Base-by-base conservation (phyloP, 257 asterid genomes). In the Scutellaria barbata region DNA sequence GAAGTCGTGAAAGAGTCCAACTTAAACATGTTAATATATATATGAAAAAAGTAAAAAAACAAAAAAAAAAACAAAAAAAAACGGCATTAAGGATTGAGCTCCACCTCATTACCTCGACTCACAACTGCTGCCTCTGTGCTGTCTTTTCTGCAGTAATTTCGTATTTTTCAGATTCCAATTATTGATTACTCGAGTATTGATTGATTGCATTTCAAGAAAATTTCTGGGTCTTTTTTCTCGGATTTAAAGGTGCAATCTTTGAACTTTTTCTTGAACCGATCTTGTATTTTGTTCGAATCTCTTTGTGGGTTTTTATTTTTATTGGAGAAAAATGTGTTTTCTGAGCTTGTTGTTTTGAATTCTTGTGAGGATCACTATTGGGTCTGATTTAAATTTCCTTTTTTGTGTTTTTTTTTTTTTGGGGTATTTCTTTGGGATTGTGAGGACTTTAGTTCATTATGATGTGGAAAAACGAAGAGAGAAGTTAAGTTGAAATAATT, bases 51-150 rank as follows among this genome's bases (percentile, higher is more conserved):
- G 70, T 1, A 30, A 50, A n/a, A 71, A 63, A 61, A 72, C n/a
- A n/a, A n/a, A n/a, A n/a, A n/a, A n/a, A n/a, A n/a, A n/a, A n/a
- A n/a, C n/a, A n/a, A n/a, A n/a, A n/a, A n/a, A n/a, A n/a, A n/a
- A n/a, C n/a, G n/a, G 72, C 57, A 74, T 83, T 63, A 74, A 77
- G 80, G 83, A 77, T 75, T 77, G 77, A 72, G 83, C 65, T 81
- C 80, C 84, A 79, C 71, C 66, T 63, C 84, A 58, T 78, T 82
- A 79, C 71, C 66, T 67, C 84, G 53, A 48, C 78, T 30, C 65
- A n/a, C 5, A 74, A 20, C 71, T 46, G 68, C 71, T 46, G 68
- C 72, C 45, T 33, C 17, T 58, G 17, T 66, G 56, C 67, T 50
- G 63, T 59, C 69, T 61, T 62, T 47, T 59, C 51, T 55, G 18